Conservation (phyloP, 331 rosid species). For the Pyrus hybrid region DNA sequence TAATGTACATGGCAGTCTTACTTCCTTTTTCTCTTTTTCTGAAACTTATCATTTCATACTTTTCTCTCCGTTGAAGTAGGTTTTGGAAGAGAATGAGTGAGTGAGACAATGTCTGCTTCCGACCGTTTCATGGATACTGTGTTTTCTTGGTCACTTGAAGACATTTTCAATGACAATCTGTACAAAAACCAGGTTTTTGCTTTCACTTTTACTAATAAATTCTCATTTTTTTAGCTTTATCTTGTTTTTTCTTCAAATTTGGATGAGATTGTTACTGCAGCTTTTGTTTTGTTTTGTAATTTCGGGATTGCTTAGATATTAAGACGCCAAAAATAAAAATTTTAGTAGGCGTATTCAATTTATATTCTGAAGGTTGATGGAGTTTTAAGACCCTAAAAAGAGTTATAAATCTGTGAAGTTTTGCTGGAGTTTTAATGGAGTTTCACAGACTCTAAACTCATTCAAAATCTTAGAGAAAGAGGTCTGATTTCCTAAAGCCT, state of each 20-base stretch:
- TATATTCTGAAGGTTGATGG: too few species aligned
- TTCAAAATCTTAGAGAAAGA: too few species aligned
- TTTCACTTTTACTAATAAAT: neutral
- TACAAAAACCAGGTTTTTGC: constrained; percentile 32
- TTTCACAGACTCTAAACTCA: too few species aligned
- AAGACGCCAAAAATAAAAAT: neutral
- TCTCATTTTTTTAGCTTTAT: neutral
- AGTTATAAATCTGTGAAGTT: too few species aligned
- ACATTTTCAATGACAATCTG: constrained; percentile 33
- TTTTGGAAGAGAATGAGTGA: neutral
- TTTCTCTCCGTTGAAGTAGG: neutral
- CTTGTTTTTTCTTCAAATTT: neutral
- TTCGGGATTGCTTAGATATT: neutral
- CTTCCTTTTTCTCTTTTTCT: neutral
- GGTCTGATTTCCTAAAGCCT: too few species aligned
- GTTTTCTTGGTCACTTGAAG: constrained; percentile 52
- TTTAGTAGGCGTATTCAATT: too few species aligned
- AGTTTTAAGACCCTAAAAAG: too few species aligned
- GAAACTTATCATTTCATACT: neutral
- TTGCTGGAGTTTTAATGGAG: too few species aligned
- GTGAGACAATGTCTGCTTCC: neutral
- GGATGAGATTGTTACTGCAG: neutral
- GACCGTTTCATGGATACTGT: constrained; percentile 1
- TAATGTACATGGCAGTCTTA: neutral
- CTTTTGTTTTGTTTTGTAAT: neutral